Conservation (phyloP, 257 asterid genomes). For the Primulina eburnea region DNA sequence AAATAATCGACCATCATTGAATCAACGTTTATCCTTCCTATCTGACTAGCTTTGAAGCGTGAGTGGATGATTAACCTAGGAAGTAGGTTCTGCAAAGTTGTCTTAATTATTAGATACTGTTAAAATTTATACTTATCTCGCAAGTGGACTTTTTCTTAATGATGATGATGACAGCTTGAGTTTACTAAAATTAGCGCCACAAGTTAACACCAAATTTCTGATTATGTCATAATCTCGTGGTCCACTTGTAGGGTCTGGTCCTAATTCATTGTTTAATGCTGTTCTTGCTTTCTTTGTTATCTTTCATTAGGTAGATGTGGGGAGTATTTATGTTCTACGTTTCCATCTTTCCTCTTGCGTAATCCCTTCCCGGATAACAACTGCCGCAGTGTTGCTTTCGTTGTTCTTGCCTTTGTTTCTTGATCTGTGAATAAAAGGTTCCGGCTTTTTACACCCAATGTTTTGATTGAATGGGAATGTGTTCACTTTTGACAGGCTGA, state of each 20-base stretch:
- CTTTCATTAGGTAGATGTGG: conserved; percentile 6
- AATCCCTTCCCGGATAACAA: not conserved
- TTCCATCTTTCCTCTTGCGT: conserved; percentile 2
- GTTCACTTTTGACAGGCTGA: conserved; percentile 53
- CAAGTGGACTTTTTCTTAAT: not conserved
- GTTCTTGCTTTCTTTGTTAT: not conserved
- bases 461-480: conserved; percentile 11
- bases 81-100: not conserved
- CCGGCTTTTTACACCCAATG: not conserved
- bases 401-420: not conserved
- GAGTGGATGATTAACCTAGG: not conserved
- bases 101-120: not conserved
- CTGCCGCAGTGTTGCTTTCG: conserved; percentile 19
- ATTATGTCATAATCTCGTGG: not conserved
- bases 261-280: conserved; percentile 2
- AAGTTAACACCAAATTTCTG: not conserved
- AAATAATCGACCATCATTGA: not conserved
- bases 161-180: no score
- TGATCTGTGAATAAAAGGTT: not conserved
- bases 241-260: not conserved
- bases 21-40: not conserved
- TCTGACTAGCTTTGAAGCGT: not conserved
- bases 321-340: not conserved
- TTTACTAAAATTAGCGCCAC: not conserved
- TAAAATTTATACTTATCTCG: not conserved